Percentiles rank a stretch among this genome's conserved stretches.
Evolutionary conservation across 441 rosid genomes (phyloP).

Genomic region (Arabidopsis lyrata): DNA sequence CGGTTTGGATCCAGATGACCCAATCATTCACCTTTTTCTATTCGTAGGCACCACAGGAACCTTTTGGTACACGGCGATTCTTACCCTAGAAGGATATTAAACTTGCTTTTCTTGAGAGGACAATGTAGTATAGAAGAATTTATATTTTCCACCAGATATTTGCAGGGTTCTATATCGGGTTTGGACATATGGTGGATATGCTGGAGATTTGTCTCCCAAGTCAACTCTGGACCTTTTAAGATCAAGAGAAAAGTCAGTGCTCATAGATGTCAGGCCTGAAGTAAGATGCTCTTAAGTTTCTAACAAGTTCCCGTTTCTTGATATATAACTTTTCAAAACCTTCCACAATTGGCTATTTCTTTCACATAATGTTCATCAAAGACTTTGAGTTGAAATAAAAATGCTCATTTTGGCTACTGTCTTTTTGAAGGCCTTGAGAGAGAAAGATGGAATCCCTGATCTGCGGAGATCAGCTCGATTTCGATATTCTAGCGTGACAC

Average conservation of each 20-base stretch:
- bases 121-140: constrained; percentile 48
- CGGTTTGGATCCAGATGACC: constrained; percentile 92
- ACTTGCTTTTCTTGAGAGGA: constrained; percentile 29
- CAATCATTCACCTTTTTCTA: constrained; percentile 74
- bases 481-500: constrained; percentile 77
- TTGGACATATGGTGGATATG: constrained; percentile 83
- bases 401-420: constrained; percentile 27
- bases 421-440: constrained; percentile 72
- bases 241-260: constrained; percentile 74
- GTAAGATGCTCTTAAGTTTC: constrained; percentile 69
- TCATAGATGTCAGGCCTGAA: constrained; percentile 95
- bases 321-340: constrained; percentile 6
- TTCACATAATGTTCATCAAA: constrained; percentile 24
- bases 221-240: constrained; percentile 74
- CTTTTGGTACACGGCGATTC: constrained; percentile 79
- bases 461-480: constrained; percentile 88
- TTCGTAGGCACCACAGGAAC: constrained; percentile 73
- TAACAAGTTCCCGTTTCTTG: constrained; percentile 41
- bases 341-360: constrained; percentile 9
- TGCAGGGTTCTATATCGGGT: constrained; percentile 91
- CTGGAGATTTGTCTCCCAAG: constrained; percentile 91
- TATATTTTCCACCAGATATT: constrained; percentile 76
- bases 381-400: constrained; percentile 29
- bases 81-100: constrained; percentile 33
- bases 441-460: constrained; percentile 92